Percentiles rank a stretch among this genome's conserved stretches.
These are phyloP conservation scores for Zychaea mexicana DNA, from an alignment of 371 early-diverging fungal species.

Conservation along the genomic window DNA sequence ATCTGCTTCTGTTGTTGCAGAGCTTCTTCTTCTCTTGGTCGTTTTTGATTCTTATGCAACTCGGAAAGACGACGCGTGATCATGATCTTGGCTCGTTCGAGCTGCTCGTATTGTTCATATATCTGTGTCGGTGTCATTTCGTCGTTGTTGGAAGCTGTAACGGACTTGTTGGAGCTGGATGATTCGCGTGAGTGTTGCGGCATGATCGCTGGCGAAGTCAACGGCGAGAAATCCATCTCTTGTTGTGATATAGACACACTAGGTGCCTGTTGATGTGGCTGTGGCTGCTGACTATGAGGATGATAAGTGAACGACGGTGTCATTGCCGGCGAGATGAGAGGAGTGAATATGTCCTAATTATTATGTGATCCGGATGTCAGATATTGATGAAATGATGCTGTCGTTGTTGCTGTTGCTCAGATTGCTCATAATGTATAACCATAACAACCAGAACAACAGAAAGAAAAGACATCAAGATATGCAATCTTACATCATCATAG, in stretches of 20 bases:
- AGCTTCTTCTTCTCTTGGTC: neutral
- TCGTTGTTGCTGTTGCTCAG: no score
- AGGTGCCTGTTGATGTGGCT: slow-evolving; percentile 26
- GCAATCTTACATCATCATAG: slow-evolving; percentile 21
- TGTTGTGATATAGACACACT: slow-evolving; percentile 1
- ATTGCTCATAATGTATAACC: no score
- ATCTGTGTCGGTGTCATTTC: slow-evolving; percentile 34
- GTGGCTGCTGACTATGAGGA: slow-evolving; percentile 28
- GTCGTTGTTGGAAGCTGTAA: neutral
- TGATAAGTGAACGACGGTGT: slow-evolving; percentile 57
- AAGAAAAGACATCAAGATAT: no score
- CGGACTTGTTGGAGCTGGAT: neutral
- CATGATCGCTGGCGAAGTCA: slow-evolving; percentile 64
- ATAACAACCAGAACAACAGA: no score
- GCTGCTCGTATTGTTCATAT: slow-evolving; percentile 45
- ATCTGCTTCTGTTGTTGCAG: neutral
- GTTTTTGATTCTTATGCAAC: slow-evolving; percentile 28
- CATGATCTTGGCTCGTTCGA: slow-evolving; percentile 38
- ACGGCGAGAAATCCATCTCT: slow-evolving; percentile 55
- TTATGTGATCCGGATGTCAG: no score
- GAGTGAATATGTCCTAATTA: slow-evolving; percentile 51
- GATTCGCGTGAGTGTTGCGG: slow-evolving; percentile 33
- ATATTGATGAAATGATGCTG: no score
- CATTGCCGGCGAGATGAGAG: slow-evolving; percentile 68
- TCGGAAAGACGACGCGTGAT: slow-evolving; percentile 41